Evolutionary conservation across 1,284 basidiomycete species (phyloP).

Genomic region (Tilletiopsis washingtonensis): DNA sequence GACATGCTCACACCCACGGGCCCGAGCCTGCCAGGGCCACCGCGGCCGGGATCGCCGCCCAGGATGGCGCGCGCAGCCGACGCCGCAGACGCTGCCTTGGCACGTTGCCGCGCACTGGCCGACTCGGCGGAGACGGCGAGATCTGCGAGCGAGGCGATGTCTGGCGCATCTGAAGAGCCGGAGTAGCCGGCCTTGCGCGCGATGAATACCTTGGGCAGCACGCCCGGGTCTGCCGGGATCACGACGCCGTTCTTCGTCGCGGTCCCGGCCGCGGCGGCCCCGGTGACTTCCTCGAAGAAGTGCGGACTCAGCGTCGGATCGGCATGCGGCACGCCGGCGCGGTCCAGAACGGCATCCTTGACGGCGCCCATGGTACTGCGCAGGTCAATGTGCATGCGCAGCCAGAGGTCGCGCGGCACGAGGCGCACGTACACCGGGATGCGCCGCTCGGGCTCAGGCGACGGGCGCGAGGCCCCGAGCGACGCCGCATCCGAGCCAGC

Average conservation of each 20-base stretch:
- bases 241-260: background rate
- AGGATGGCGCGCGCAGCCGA: background rate
- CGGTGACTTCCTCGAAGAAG: slow-evolving; percentile 18
- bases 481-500: too few species aligned
- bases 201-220: slow-evolving; percentile 18
- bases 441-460: too few species aligned
- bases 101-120: background rate
- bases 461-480: too few species aligned
- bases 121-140: background rate
- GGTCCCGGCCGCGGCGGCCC: background rate
- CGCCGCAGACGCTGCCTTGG: background rate
- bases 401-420: slow-evolving; percentile 33
- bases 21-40: background rate
- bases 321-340: slow-evolving; percentile 13
- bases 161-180: too few species aligned
- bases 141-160: background rate
- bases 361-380: slow-evolving; percentile 23
- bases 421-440: slow-evolving; percentile 31
- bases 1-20: background rate
- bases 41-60: slow-evolving; percentile 2
- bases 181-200: slow-evolving; percentile 1
- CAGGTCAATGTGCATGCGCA: slow-evolving; percentile 20
- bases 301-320: slow-evolving; percentile 17
- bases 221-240: slow-evolving; percentile 1
- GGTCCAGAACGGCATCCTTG: slow-evolving; percentile 20